Base-by-base conservation (phyloP, 768 basidiomycete species). In the Astraeus odoratus region DNA sequence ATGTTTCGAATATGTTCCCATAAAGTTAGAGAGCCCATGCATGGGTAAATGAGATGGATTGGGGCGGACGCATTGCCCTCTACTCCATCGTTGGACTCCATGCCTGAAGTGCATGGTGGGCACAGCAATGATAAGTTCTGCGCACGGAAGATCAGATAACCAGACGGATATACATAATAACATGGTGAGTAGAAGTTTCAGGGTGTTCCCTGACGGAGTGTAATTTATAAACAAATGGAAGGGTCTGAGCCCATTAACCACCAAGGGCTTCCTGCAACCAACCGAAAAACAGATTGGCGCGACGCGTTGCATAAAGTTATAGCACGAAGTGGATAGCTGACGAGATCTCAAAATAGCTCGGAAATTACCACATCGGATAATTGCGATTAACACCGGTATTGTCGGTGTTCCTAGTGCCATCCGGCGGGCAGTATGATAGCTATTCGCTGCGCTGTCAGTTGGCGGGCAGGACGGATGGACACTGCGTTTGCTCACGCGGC, bases 191-290 rank as follows among this genome's bases (percentile, higher is more conserved):
- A 46, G 46, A 55, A 25, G 43, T 47, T 60, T 55, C 51, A 50
- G 63, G 63, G 63, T 64, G 50, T 52, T 53, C 63, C 63, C 63
- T 64, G 63, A 59, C 25, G 42, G 42, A 49, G 49, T 12, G 10
- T 31, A 31, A 45, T 29, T 26, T 45, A 40, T 47, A 42, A 47
- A 48, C 47, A 34, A 39, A 51, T 46, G 50, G 51, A 49, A 35
- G 43, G 40, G 48, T 41, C 30, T 20, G 38, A 35, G n/a, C 13
- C 16, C 50, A 53, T 22, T 41, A 39, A 48, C 8, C 3, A 16
- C 27, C 12, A 29, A 20, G 53, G 27, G 37, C 43, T 39, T 50
- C 47, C 47, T 18, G 36, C 46, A 45, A 46, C 15, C 27, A 16
- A 19, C n/a, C n/a, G n/a, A n/a, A n/a, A n/a, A n/a, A n/a, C n/a